These are phyloP conservation scores for Cardamine chenopodiifolia DNA, from an alignment of 345 rosid genomes.

Conservation along the genomic window DNA sequence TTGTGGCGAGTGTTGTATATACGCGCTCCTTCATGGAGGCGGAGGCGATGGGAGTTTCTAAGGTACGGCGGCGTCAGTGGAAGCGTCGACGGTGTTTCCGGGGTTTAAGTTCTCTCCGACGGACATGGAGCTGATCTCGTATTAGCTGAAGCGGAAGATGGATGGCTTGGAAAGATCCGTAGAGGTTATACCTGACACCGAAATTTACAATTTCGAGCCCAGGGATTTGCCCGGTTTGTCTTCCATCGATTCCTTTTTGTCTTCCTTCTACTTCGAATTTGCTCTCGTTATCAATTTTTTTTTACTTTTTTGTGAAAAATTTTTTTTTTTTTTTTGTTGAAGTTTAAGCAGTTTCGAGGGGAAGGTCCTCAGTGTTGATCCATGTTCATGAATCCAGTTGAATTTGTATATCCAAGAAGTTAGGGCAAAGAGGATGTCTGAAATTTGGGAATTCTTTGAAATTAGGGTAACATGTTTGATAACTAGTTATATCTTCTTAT, in stretches of 20 bases:
- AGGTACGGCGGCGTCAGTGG: constrained; percentile 55
- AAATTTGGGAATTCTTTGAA: background rate
- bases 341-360: background rate
- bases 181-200: constrained; percentile 68
- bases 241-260: background rate
- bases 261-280: background rate
- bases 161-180: constrained; percentile 69
- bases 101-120: constrained; percentile 87
- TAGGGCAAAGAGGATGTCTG: background rate
- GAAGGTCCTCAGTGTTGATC: background rate
- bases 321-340: too few species aligned
- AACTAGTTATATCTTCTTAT: constrained; percentile 2
- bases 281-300: background rate
- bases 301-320: background rate
- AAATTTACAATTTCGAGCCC: constrained; percentile 72
- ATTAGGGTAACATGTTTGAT: constrained; percentile 12
- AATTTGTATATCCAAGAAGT: background rate
- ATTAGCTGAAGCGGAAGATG: constrained; percentile 74
- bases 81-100: constrained; percentile 68
- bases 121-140: constrained; percentile 74
- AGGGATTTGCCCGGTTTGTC: constrained; percentile 85
- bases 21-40: constrained; percentile 9
- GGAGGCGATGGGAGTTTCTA: constrained; percentile 31
- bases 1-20: constrained; percentile 9
- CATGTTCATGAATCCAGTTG: background rate